Percentiles rank a stretch among this genome's conserved stretches.
phyloP scores from a whole-genome alignment of 345 rosid genomes.

The Citrus australasica region DNA sequence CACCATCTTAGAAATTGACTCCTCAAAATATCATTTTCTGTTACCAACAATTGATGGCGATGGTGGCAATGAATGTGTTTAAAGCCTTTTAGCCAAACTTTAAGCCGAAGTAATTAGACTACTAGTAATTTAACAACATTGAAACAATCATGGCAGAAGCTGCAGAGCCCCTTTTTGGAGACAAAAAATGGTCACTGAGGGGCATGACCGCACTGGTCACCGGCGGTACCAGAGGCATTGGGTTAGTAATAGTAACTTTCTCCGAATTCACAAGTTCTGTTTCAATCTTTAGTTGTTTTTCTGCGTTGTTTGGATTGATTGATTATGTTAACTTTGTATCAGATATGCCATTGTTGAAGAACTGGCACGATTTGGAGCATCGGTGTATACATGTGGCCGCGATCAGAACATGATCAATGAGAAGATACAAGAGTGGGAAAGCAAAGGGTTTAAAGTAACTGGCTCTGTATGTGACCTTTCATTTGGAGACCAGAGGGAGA shows the following conservation, averaged over 20 bases:
- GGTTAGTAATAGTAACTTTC: conserved; percentile 24
- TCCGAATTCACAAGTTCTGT: neutral
- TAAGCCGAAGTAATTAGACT: neutral
- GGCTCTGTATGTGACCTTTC: conserved; percentile 64
- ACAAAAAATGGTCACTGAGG: conserved; percentile 65
- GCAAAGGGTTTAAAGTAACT: conserved; percentile 46
- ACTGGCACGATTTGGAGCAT: conserved; percentile 53
- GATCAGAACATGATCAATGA: conserved; percentile 43
- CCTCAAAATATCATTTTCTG: neutral
- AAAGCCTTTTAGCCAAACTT: no score
- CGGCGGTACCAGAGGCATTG: conserved; percentile 69
- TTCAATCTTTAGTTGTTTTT: neutral
- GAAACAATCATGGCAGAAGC: conserved; percentile 22
- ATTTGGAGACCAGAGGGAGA: conserved; percentile 34
- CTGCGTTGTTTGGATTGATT: neutral
- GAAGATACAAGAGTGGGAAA: conserved; percentile 44
- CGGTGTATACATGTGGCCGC: conserved; percentile 52
- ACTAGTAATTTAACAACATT: neutral
- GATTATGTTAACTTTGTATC: neutral
- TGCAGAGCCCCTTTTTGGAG: conserved; percentile 8
- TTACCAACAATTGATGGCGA: neutral
- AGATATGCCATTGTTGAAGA: conserved; percentile 63
- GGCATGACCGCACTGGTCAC: conserved; percentile 64
- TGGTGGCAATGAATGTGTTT: neutral
- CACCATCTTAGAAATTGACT: neutral